Base-by-base conservation (phyloP, 1,284 basidiomycete species). In the Bondarzewia mesenterica region DNA sequence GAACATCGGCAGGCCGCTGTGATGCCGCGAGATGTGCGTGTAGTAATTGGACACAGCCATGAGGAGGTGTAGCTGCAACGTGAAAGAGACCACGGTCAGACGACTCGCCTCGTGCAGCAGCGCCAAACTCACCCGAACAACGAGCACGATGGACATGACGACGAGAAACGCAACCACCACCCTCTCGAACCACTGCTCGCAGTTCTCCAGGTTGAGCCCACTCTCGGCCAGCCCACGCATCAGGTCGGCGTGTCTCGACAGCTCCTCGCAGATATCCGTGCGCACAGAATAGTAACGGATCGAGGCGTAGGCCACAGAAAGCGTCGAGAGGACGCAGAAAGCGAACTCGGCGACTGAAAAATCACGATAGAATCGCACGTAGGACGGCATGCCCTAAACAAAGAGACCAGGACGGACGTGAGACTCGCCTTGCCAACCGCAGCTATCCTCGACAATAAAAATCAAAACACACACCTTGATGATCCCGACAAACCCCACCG, bases 311-410 rank as follows among this genome's bases (percentile, higher is more conserved):
- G 77, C 74, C 41, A 74, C 72, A 32, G 77, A 48, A 21, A 74
- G 60, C 6, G 82, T 75, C 26, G 75, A 72, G 46, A 83, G 64
- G 2, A 77, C 71, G 60, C 76, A 78, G 62, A 83, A 81, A 2
- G 75, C 73, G 57, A 87, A 78, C 63, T 88, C 85, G 45, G 80
- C 85, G 54, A 86, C 78, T 44, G 82, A 80, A 54, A 82, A 87
- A 63, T 86, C 84, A 54, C 85, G 73, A 62, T 78, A 80, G 53
- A 81, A 75, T 49, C 80, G 78, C 40, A 83, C 70, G 49, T 75
- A 73, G 7, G 72, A 63, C 4, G 76, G 68, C 48, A 73, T 71
- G 55, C 69, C 71, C 82, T 85, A 57, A 29, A 22, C 38, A 16
- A 12, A 22, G 21, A 22, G n/a, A n/a, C n/a, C n/a, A n/a, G n/a